phyloP scores from a whole-genome alignment of 257 asterid genomes.

The Nicotiana paniculata region DNA sequence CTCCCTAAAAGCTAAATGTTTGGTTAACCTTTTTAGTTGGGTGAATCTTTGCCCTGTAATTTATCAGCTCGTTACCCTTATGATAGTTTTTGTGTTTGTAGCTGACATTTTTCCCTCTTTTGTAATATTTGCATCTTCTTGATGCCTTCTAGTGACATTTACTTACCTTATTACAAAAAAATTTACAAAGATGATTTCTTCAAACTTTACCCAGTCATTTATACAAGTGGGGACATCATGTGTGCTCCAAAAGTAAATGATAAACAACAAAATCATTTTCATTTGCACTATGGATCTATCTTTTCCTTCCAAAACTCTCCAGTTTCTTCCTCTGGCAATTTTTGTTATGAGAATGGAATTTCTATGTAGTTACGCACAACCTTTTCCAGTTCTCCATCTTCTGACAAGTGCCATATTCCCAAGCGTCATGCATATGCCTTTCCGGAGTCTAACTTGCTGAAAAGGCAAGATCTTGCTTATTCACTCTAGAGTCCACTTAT shows the following conservation, averaged over 20 bases:
- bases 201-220: not conserved
- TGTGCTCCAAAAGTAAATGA: not conserved
- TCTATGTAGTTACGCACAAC: not conserved
- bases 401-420: not conserved
- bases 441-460: not conserved
- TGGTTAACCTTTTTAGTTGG: too few relatives aligned
- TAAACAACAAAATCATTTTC: not conserved
- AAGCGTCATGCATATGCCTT: not conserved
- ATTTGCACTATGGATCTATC: not conserved
- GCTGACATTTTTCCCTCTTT: too few relatives aligned
- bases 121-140: too few relatives aligned
- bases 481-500: not conserved
- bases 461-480: not conserved
- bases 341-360: not conserved
- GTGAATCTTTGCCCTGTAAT: too few relatives aligned
- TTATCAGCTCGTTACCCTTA: too few relatives aligned
- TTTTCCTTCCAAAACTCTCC: not conserved
- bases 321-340: not conserved
- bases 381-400: not conserved
- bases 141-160: too few relatives aligned
- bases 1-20: too few relatives aligned
- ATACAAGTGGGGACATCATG: not conserved
- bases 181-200: not conserved
- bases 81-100: too few relatives aligned
- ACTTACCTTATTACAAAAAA: too few relatives aligned